Percentiles rank a stretch among this genome's conserved stretches.
These are phyloP conservation scores for Fraxinus cuspidata DNA, from an alignment of 257 asterid genomes.

Conservation along the genomic window DNA sequence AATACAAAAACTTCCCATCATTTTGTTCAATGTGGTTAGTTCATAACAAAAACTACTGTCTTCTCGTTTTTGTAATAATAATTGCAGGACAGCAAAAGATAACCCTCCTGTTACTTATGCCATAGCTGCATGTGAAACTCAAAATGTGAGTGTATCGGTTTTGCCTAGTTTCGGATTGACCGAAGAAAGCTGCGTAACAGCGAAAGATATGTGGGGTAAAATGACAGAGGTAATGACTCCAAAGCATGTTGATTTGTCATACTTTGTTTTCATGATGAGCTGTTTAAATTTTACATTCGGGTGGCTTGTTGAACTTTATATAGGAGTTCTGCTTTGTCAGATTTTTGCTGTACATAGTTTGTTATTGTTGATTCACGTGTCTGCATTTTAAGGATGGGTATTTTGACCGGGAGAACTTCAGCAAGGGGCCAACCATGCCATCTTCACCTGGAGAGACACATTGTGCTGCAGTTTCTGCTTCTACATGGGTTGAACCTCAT, in stretches of 20 bases:
- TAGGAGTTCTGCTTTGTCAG: not conserved
- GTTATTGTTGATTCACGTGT: constrained; percentile 19
- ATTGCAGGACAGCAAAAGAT: constrained; percentile 84
- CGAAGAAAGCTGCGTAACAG: constrained; percentile 82
- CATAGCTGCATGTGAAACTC: constrained; percentile 95
- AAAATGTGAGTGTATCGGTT: constrained; percentile 88
- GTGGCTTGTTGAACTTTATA: not conserved
- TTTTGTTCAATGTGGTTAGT: not conserved
- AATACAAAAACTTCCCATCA: not conserved
- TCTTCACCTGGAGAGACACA: constrained; percentile 88
- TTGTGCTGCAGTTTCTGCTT: constrained; percentile 98
- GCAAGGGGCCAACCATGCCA: constrained; percentile 75
- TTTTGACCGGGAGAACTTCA: constrained; percentile 78
- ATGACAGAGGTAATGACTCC: constrained; percentile 68
- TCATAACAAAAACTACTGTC: not conserved
- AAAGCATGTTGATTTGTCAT: constrained; percentile 2
- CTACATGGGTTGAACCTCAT: constrained; percentile 96
- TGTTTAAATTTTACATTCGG: not conserved
- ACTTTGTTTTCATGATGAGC: not conserved
- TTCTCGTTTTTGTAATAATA: constrained; percentile 11
- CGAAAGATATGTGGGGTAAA: constrained; percentile 94
- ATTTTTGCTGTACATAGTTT: not conserved
- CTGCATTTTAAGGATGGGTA: constrained; percentile 72
- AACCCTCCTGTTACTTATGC: constrained; percentile 95
- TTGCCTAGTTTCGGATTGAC: constrained; percentile 88